Percentiles rank a stretch among this genome's conserved stretches.
Conservation (phyloP, 2,329 filamentous ascomycete species). For the Apiospora kogelbergensis region DNA sequence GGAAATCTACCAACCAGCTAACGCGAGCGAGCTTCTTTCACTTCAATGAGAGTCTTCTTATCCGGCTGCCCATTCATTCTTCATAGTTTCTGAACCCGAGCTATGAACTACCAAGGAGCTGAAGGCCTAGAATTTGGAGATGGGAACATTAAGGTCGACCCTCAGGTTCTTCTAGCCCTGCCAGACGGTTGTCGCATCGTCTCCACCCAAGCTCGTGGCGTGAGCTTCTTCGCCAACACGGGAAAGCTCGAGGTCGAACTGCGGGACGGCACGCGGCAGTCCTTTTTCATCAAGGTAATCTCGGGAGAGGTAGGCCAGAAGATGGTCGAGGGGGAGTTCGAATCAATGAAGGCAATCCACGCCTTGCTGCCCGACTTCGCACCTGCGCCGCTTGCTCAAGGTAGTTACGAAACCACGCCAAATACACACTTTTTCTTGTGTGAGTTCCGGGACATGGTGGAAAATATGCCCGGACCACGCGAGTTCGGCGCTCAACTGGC, state of each 20-base stretch:
- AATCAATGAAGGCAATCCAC: slow-evolving; percentile 18
- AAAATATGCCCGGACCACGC: slow-evolving; percentile 11
- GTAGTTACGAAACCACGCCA: slow-evolving; percentile 28
- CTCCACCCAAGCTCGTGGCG: background rate
- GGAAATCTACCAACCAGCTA: too few species aligned
- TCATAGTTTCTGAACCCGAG: too few species aligned
- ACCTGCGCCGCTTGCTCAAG: slow-evolving; percentile 13
- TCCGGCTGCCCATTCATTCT: too few species aligned
- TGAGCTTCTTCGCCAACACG: background rate
- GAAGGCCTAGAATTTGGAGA: background rate
- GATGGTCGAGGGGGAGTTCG: slow-evolving; percentile 15
- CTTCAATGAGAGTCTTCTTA: too few species aligned
- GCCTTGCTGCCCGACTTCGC: slow-evolving; percentile 15
- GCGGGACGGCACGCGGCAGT: background rate
- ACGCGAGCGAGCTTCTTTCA: too few species aligned
- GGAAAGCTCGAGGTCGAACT: background rate
- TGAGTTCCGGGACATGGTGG: slow-evolving; percentile 14
- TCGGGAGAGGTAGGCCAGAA: slow-evolving; percentile 10
- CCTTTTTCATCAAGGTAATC: background rate
- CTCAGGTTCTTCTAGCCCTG: background rate
- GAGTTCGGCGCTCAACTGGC: slow-evolving; percentile 15
- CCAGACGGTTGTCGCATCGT: background rate
- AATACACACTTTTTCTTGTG: slow-evolving; percentile 34
- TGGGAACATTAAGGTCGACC: background rate
- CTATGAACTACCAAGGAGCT: background rate